phyloP scores from a whole-genome alignment of 2,329 filamentous ascomycete species.

The Colletotrichum gigasporum region DNA sequence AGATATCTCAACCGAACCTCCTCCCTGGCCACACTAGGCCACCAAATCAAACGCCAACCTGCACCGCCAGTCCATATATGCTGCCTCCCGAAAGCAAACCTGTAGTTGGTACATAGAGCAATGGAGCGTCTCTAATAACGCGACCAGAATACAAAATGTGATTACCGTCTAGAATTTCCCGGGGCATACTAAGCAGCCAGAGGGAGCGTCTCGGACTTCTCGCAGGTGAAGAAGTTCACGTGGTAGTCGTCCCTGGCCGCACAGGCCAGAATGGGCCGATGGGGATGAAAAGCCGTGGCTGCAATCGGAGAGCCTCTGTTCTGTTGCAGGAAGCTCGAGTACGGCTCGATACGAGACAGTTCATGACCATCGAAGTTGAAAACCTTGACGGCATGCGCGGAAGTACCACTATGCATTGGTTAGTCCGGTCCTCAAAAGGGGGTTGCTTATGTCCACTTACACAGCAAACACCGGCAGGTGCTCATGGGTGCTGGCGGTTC shows the following conservation, averaged over 20 bases:
- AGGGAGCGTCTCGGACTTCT: conserved; percentile 51
- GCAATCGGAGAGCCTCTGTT: conserved; percentile 85
- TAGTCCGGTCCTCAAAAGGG: conserved; percentile 34
- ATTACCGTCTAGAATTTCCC: not conserved
- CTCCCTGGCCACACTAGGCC: conserved; percentile 8
- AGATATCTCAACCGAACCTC: conserved; percentile 1
- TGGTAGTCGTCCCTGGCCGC: conserved; percentile 88
- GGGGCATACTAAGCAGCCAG: conserved; percentile 24
- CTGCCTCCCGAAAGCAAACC: conserved; percentile 12
- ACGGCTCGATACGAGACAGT: conserved; percentile 87
- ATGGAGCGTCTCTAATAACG: not conserved
- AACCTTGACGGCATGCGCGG: conserved; percentile 86
- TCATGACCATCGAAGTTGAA: conserved; percentile 88
- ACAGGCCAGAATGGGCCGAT: conserved; percentile 89
- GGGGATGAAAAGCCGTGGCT: conserved; percentile 93
- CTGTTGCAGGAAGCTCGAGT: conserved; percentile 86
- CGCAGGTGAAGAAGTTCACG: conserved; percentile 86
- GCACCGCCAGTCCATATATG: conserved; percentile 17
- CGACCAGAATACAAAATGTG: conserved; percentile 2
- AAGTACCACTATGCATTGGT: conserved; percentile 76
- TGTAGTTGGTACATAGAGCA: conserved; percentile 21
- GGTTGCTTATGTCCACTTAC: conserved; percentile 65
- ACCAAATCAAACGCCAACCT: conserved; percentile 22
- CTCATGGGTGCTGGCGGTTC: conserved; percentile 92
- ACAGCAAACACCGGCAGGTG: conserved; percentile 95